phyloP scores from a whole-genome alignment of 1,284 basidiomycete genomes.

The Melampsora americana region DNA sequence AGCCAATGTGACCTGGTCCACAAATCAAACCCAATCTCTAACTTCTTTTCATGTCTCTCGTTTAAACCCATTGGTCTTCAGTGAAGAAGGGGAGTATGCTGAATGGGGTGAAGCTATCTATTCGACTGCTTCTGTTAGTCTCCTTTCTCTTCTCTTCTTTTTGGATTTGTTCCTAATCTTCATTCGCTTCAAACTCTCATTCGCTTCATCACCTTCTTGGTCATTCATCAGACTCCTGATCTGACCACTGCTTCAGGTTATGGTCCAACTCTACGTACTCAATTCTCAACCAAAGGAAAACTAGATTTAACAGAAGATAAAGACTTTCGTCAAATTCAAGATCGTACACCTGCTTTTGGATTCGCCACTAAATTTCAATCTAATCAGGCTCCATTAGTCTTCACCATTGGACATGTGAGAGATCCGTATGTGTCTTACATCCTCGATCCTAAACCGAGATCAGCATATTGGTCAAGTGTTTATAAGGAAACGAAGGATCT shows the following conservation, averaged over 20 bases:
- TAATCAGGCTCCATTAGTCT: conserved; percentile 8
- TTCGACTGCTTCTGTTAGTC: conserved; percentile 48
- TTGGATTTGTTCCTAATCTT: too few relatives aligned
- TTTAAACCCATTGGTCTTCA: conserved; percentile 49
- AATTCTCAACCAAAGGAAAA: conserved; percentile 49
- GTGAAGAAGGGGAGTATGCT: conserved; percentile 52
- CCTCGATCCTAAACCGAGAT: conserved; percentile 8
- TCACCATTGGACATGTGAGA: conserved; percentile 32
- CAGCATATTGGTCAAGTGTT: conserved; percentile 51
- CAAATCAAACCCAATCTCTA: conserved; percentile 47
- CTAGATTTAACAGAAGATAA: conserved; percentile 23
- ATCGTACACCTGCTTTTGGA: conserved; percentile 18
- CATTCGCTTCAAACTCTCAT: not conserved
- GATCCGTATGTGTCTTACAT: conserved; percentile 41
- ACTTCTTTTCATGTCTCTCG: conserved; percentile 49
- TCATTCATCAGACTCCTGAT: not conserved
- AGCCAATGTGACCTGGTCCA: conserved; percentile 45
- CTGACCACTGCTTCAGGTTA: conserved; percentile 36
- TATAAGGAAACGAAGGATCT: conserved; percentile 49
- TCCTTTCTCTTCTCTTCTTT: not conserved
- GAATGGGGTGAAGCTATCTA: conserved; percentile 53
- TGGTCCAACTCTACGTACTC: conserved; percentile 46
- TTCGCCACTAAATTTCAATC: conserved; percentile 3
- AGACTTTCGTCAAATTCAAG: conserved; percentile 32
- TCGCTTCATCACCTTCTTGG: not conserved